A percentile compares a stretch with the other conserved stretches of the same genome.
Evolutionary conservation across 495 filamentous ascomycete species (phyloP).

Genomic region (Talaromyces borbonicus): DNA sequence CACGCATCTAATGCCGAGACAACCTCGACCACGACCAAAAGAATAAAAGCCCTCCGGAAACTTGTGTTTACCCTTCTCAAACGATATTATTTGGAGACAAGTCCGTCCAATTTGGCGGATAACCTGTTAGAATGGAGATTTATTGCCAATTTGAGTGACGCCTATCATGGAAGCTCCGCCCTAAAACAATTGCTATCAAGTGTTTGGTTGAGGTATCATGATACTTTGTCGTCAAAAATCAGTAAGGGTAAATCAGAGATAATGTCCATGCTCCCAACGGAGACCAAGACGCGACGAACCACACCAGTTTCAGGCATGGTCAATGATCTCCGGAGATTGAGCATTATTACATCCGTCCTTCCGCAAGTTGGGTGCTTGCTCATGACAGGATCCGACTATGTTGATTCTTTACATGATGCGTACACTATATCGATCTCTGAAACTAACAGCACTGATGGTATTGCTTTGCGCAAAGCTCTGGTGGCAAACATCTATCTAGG

Average conservation of each 20-base stretch:
- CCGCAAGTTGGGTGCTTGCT: constrained; percentile 45
- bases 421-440: constrained; percentile 39
- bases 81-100: constrained; percentile 23
- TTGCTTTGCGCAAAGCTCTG: constrained; percentile 49
- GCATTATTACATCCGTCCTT: constrained; percentile 27
- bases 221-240: constrained; percentile 28
- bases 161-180: constrained; percentile 30
- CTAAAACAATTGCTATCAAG: constrained; percentile 35
- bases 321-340: constrained; percentile 29
- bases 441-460: constrained; percentile 27
- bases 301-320: constrained; percentile 21
- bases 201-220: constrained; percentile 27
- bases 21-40: constrained; percentile 18
- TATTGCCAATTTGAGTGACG: constrained; percentile 27
- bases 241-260: constrained; percentile 38
- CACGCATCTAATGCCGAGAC: constrained; percentile 14
- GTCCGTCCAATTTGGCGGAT: constrained; percentile 12
- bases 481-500: constrained; percentile 63
- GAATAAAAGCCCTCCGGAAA: constrained; percentile 46
- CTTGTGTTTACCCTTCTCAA: constrained; percentile 52
- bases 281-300: constrained; percentile 21
- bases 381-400: constrained; percentile 72
- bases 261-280: constrained; percentile 31
- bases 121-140: constrained; percentile 29
- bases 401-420: constrained; percentile 60